A percentile compares a stretch with the other conserved stretches of the same genome.
These are phyloP conservation scores for Taiozyma sp. DNA, from an alignment of 1,139 yeast species.

Conservation along the genomic window DNA sequence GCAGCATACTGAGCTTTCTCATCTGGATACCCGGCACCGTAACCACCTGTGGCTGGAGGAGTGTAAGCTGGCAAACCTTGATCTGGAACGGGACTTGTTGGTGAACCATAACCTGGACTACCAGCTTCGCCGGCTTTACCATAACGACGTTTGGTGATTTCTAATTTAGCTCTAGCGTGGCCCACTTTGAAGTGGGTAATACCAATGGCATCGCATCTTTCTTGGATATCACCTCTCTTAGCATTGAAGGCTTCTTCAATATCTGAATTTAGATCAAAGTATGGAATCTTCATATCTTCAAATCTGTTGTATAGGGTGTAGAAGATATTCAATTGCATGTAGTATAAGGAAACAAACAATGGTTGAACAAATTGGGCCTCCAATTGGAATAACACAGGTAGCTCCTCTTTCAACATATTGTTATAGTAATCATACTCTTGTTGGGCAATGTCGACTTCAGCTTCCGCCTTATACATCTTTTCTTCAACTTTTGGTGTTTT, in stretches of 20 bases:
- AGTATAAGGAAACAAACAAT: constrained; percentile 87
- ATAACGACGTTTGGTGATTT: constrained; percentile 73
- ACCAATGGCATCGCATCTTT: constrained; percentile 79
- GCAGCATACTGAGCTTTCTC: constrained; percentile 21
- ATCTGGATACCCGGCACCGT: constrained; percentile 22
- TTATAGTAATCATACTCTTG: constrained; percentile 96
- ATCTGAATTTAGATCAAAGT: constrained; percentile 82
- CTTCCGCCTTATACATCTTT: constrained; percentile 81
- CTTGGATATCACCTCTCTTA: constrained; percentile 90
- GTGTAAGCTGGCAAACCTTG: constrained; percentile 27
- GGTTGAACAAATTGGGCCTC: constrained; percentile 94
- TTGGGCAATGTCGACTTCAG: constrained; percentile 84
- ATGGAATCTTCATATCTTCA: constrained; percentile 96
- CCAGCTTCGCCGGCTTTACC: constrained; percentile 43
- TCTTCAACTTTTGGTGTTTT: constrained; percentile 87
- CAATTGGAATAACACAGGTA: constrained; percentile 80
- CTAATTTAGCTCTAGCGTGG: constrained; percentile 79
- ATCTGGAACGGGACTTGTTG: constrained; percentile 24
- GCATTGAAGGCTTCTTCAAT: constrained; percentile 72
- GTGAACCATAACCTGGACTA: constrained; percentile 30
- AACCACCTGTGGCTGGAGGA: constrained; percentile 26
- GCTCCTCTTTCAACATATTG: constrained; percentile 85
- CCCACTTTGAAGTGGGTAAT: constrained; percentile 88
- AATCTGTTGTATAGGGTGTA: constrained; percentile 85
- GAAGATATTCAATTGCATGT: constrained; percentile 95